Base-by-base conservation (phyloP, 805 yeast genomes). In the Sugiyamaella mastotermitis region DNA sequence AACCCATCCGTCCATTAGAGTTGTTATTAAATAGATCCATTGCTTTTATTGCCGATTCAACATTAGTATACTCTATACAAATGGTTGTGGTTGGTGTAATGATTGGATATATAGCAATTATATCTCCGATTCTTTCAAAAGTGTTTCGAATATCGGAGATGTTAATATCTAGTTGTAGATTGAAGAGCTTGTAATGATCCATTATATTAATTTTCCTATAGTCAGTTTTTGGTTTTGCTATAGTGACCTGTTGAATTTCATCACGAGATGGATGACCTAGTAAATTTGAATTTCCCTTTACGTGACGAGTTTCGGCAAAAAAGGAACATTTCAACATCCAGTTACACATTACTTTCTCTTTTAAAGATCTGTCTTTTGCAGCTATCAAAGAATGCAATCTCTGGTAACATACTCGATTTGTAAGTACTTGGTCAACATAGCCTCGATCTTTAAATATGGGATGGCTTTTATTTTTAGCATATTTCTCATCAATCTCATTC, bases 11-110 rank as follows among this genome's bases (percentile, higher is more conserved):
- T 10, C 22, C 22, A 19, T 17, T 15, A 11, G 30, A 15, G 10
- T 27, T 6, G 18, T 27, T 17, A 13, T n/a, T 7, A 33, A 48
- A 48, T 20, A 27, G 28, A 4, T 23, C 9, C 18, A 35, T 35
- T 17, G 51, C 51, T n/a, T 20, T 11, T 9, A 50, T 49, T 3
- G 55, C 55, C 17, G 44, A 31, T 5, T 34, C n/a, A 8, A 46
- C 48, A 30, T 50, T 51, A 6, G 46, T 33, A 36, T 37, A 50
- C 26, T 49, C 46, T 16, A 50, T 40, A 3, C 36, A 29, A 20
- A 47, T 40, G 11, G 49, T 23, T n/a, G 38, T 33, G 5, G n/a
- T 8, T 2, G 25, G 25, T n/a, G 42, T 5, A 11, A 40, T 23
- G 30, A 44, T 24, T 1, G 55, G 55, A n/a, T 16, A 18, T 7